Base-by-base conservation (phyloP, 345 rosid species). In the Heritiera littoralis region DNA sequence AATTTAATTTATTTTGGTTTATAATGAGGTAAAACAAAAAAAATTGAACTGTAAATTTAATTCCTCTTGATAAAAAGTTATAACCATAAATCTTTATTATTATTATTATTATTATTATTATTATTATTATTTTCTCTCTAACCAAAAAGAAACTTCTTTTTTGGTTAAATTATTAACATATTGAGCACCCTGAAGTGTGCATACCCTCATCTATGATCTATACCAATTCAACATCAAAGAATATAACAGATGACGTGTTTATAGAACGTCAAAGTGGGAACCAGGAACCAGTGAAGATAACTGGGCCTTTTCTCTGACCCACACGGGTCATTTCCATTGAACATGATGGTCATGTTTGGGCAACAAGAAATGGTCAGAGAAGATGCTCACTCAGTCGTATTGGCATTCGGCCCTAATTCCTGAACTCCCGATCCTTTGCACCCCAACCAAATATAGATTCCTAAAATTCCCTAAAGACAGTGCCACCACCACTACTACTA, bases 401-500 rank as follows among this genome's bases (percentile, higher is more conserved):
- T 32, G 0, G 15, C 28, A 13, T 64, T 64, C 45, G 1, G 7
- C 43, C 41, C n/a, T 13, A n/a, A 32, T 32, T 64, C 43, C 43
- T 64, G 2, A 61, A 56, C 20, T 59, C 43, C 17, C 15, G 18
- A 64, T 14, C n/a, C 69, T 65, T 38, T 35, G 20, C 69, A 35
- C 69, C 12, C 18, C 69, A 73, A 72, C 76, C 65, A 55, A 30
- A 13, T 12, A 61, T n/a, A 73, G 65, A 38, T 73, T 73, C 77
- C 65, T 73, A 73, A 40, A 38, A 17, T 28, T 70, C 38, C 64
- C 76, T 1, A 72, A 72, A 28, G 9, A 73, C 65, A 73, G 40
- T 55, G 77, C 49, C 77, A 38, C 65, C 77, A 38, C 65, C n/a
- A 38, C 65, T 73, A 73, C 6, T 40, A 5, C 45, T 43, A 41